Evolutionary conservation across 1,139 yeast species (phyloP).

Genomic region (Pichia kudriavzevii): DNA sequence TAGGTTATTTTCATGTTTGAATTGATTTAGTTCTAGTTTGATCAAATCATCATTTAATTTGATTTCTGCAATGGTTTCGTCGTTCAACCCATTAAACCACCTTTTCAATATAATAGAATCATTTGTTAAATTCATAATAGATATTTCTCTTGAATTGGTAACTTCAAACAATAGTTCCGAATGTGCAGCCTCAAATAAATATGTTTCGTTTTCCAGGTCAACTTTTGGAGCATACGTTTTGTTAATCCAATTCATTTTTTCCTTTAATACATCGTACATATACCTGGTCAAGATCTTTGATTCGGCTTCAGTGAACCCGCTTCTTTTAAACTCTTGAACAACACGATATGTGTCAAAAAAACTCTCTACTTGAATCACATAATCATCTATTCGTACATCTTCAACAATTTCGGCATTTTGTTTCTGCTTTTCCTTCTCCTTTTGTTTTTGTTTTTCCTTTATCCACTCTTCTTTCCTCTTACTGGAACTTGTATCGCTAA

Average conservation of each 20-base stretch:
- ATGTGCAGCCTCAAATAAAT: constrained; percentile 87
- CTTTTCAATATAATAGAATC: constrained; percentile 65
- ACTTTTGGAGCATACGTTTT: constrained; percentile 54
- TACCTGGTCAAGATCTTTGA: constrained; percentile 46
- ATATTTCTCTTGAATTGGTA: constrained; percentile 62
- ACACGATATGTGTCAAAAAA: constrained; percentile 46
- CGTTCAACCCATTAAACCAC: constrained; percentile 62
- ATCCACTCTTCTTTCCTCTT: no score
- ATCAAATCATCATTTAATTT: constrained; percentile 64
- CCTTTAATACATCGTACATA: constrained; percentile 42
- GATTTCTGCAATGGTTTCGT: constrained; percentile 67
- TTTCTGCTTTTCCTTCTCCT: not conserved
- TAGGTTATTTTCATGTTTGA: constrained; percentile 75
- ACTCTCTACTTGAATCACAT: constrained; percentile 11
- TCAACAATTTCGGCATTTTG: constrained; percentile 1
- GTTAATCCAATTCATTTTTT: constrained; percentile 50
- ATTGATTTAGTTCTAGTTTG: constrained; percentile 79
- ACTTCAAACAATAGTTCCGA: constrained; percentile 80
- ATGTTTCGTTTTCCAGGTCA: constrained; percentile 79
- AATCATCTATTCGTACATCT: constrained; percentile 17
- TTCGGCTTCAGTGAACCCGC: constrained; percentile 50
- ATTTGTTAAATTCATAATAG: constrained; percentile 60
- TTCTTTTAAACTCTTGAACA: constrained; percentile 32
- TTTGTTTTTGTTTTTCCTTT: not conserved
- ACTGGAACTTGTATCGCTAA: no score